Percentiles rank a stretch among this genome's conserved stretches.
phyloP scores from a whole-genome alignment of 495 filamentous ascomycete species.

The Penicillium taxi region DNA sequence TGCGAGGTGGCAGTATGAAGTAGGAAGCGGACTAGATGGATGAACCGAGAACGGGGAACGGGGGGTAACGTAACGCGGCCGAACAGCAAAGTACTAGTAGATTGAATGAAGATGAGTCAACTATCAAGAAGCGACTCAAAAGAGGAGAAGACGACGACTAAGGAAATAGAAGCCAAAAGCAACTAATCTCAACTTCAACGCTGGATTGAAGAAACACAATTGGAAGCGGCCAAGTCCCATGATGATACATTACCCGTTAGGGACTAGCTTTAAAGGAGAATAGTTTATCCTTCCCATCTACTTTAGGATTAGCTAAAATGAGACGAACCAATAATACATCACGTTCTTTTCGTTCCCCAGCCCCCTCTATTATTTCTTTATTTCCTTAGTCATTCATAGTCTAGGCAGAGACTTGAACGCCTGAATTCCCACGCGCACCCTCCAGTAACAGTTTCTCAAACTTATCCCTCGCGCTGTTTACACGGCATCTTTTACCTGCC shows the following conservation, averaged over 20 bases:
- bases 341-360: constrained; percentile 13
- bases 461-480: constrained; percentile 18
- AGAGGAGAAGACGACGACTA: not conserved
- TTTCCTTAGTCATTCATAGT: not conserved
- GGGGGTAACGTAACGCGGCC: too few relatives aligned
- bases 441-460: constrained; percentile 20
- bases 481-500: too few relatives aligned
- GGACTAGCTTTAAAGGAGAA: constrained; percentile 15
- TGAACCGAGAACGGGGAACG: not conserved
- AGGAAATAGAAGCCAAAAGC: not conserved
- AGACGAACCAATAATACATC: not conserved
- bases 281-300: constrained; percentile 10
- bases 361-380: constrained; percentile 13
- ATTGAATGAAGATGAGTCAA: too few relatives aligned
- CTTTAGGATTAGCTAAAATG: constrained; percentile 12
- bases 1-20: constrained; percentile 33
- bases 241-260: constrained; percentile 28
- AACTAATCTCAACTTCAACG: not conserved
- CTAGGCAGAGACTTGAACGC: constrained; percentile 7
- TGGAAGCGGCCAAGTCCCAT: constrained; percentile 19
- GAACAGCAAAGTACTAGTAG: too few relatives aligned
- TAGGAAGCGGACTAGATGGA: too few relatives aligned
- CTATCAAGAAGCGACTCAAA: too few relatives aligned
- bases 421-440: constrained; percentile 25
- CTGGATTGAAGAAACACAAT: constrained; percentile 6